Evolutionary conservation across 2,329 filamentous ascomycete species (phyloP), one percentile per base, ranked within the genome.

Genomic region (Trichoderma lentiforme): DNA sequence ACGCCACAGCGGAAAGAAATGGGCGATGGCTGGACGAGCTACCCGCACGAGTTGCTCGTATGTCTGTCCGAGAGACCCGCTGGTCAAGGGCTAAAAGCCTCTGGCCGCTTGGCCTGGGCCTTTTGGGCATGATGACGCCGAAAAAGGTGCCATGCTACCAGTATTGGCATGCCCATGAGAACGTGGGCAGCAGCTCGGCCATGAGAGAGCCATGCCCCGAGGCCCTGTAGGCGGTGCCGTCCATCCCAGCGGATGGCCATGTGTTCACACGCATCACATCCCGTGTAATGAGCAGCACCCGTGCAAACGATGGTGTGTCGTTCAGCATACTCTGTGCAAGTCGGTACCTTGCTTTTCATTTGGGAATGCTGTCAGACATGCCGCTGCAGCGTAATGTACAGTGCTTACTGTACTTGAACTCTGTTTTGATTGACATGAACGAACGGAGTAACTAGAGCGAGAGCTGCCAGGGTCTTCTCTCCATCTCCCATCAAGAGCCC

Each of bases 1-100:
- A 51, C 56, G 43, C 56, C 51, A 70, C 39, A 69, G 56, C 51
- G 53, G 66, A 63, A 70, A 32, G 66, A 58, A 53, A 60, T 63
- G 71, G 57, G 34, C 28, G 34, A 47, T 30, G 24, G 30, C 57
- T 60, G 57, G 26, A 32, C n/a, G 28, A 30, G 28, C 14, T 53
- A 64, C 61, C 39, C 36, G 60, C 57, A 60, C 57, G 9, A 34
- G 14, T 24, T 32, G 12, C n/a, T 21, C 57, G n/a, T 12, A 43
- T 64, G 36, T 64, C 61, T 51, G 36, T 64, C 34, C 36, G 36
- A n/a, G n/a, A 21, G 39, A 64, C 61, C 36, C 61, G 36, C 61
- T 36, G 39, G 58, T 24, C 64, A 58, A 58, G 64, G 47, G 56
- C 56, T 43, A 26, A 67, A 71, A 67, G 70, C 51, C 61, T 66